Evolutionary conservation across 2,329 filamentous ascomycete genomes (phyloP).

Genomic region (Daldinia sp.): DNA sequence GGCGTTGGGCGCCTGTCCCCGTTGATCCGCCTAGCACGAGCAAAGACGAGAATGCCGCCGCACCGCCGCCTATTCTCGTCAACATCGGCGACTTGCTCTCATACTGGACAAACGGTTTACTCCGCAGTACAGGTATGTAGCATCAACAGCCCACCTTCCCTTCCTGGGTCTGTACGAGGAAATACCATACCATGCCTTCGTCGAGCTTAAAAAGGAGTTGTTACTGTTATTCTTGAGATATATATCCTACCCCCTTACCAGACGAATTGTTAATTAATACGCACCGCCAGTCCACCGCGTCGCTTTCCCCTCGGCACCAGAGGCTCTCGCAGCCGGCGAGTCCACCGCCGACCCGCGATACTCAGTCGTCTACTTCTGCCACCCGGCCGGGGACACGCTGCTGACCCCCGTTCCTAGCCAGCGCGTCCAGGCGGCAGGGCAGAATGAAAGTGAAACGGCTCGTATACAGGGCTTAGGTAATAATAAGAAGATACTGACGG

Average conservation of each 20-base stretch:
- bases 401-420: conserved; percentile 72
- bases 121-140: conserved; percentile 6
- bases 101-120: conserved; percentile 86
- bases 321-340: conserved; percentile 55
- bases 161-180: not conserved
- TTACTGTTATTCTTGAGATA: not conserved
- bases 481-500: conserved; percentile 63
- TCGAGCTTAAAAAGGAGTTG: not conserved
- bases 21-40: conserved; percentile 64
- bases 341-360: conserved; percentile 66
- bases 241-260: not conserved
- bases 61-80: conserved; percentile 82
- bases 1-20: conserved; percentile 72
- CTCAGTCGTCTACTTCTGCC: conserved; percentile 77
- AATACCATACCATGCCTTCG: not conserved
- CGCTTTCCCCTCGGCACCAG: conserved; percentile 66
- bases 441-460: conserved; percentile 52
- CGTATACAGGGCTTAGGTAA: conserved; percentile 61
- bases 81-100: conserved; percentile 77
- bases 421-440: conserved; percentile 55
- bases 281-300: conserved; percentile 79
- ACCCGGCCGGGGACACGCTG: conserved; percentile 66
- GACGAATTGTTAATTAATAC: not conserved
- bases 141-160: too few relatives aligned
- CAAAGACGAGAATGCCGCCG: conserved; percentile 56